Evolutionary conservation across 768 basidiomycete genomes (phyloP).

Genomic region (Mycena kentingensis): DNA sequence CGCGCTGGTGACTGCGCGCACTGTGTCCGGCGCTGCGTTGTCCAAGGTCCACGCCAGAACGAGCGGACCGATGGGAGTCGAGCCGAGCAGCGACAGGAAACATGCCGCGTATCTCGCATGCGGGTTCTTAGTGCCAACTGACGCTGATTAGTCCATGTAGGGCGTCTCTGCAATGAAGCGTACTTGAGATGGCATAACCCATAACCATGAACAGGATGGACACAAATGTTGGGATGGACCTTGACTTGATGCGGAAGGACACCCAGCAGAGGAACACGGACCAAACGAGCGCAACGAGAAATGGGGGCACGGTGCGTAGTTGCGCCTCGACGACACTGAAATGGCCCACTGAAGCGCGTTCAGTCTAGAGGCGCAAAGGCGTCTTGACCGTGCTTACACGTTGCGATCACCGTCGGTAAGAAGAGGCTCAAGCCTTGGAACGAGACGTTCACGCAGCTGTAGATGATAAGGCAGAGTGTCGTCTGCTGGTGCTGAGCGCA

Average conservation of each 20-base stretch:
- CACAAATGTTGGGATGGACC: conserved; percentile 38
- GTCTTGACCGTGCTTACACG: conserved; percentile 43
- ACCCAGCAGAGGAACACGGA: conserved; percentile 37
- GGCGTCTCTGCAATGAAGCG: neutral
- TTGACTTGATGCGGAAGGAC: conserved; percentile 39
- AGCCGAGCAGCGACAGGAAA: conserved; percentile 45
- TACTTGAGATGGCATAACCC: conserved; percentile 47
- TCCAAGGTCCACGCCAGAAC: conserved; percentile 50
- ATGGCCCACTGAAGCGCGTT: conserved; percentile 32
- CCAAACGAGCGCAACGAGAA: conserved; percentile 44
- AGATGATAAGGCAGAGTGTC: conserved; percentile 32
- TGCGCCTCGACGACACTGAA: conserved; percentile 47
- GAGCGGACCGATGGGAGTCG: conserved; percentile 42
- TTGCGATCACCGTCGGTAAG: conserved; percentile 48
- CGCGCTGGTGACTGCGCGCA: conserved; percentile 47
- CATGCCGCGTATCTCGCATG: conserved; percentile 53
- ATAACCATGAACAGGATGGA: conserved; percentile 40
- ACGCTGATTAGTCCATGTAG: too few species aligned
- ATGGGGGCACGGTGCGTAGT: conserved; percentile 51
- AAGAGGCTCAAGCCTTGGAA: conserved; percentile 49
- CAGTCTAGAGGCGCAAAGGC: neutral
- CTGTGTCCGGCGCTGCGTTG: conserved; percentile 52
- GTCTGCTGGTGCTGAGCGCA: conserved; percentile 27
- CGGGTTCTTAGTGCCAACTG: conserved; percentile 36
- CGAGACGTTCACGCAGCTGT: conserved; percentile 41